Percentiles rank a stretch among this genome's conserved stretches.
Conservation (phyloP, 1,284 basidiomycete species). For the Apiotrichum porosum region DNA sequence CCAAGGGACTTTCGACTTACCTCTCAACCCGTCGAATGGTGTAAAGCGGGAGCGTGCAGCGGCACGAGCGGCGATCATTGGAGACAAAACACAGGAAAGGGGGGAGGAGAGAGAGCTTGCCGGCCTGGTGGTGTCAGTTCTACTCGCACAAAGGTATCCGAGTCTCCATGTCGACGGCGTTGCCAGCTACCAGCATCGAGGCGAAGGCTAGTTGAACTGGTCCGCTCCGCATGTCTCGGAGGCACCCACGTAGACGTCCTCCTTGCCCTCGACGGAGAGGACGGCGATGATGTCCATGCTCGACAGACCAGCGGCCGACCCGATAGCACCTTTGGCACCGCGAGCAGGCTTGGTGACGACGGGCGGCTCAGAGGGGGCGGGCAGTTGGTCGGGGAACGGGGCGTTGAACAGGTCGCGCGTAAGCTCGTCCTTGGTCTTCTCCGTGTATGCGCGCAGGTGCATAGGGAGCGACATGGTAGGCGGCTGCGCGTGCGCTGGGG, state of each 20-base stretch:
- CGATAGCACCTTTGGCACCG: not conserved
- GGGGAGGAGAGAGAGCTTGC: constrained; percentile 81
- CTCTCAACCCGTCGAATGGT: constrained; percentile 94
- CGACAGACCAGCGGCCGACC: constrained; percentile 22
- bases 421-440: constrained; percentile 78
- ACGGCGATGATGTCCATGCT: constrained; percentile 89
- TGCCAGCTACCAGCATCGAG: not conserved
- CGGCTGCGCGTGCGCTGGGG: not conserved
- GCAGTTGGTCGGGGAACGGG: constrained; percentile 50
- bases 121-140: constrained; percentile 58
- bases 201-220: not conserved
- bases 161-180: too few relatives aligned
- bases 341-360: constrained; percentile 27
- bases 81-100: constrained; percentile 90
- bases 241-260: constrained; percentile 75
- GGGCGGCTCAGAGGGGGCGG: constrained; percentile 31
- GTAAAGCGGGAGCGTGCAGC: constrained; percentile 86
- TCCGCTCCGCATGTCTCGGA: not conserved
- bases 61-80: constrained; percentile 84
- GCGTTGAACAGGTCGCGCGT: constrained; percentile 79
- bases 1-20: constrained; percentile 17
- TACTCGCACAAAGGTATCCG: not conserved
- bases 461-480: constrained; percentile 51
- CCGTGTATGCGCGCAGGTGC: constrained; percentile 81
- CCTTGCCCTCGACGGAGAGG: constrained; percentile 72